Evolutionary conservation across 257 asterid genomes (phyloP).

Genomic region (Knoxia roxburghii): DNA sequence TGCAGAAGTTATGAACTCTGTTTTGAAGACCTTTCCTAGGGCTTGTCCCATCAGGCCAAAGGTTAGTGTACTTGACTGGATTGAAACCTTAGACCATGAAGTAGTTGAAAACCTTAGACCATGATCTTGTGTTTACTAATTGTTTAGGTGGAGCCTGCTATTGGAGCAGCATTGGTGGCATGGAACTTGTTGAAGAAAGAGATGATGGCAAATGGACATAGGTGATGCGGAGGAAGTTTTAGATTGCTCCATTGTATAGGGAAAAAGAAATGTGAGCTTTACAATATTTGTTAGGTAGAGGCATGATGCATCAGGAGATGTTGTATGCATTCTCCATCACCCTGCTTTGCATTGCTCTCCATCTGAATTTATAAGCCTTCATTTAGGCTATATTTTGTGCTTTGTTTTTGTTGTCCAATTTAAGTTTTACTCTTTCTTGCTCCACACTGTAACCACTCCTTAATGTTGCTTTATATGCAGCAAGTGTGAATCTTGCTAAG

Average conservation of each 20-base stretch:
- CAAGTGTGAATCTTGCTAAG: too few species aligned
- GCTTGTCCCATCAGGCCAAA: constrained; percentile 78
- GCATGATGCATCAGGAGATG: too few species aligned
- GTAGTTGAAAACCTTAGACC: background rate
- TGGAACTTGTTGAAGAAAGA: constrained; percentile 61
- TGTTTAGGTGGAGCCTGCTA: constrained; percentile 80
- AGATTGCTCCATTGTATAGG: constrained; percentile 16
- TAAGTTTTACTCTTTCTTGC: too few species aligned
- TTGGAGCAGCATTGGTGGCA: constrained; percentile 87
- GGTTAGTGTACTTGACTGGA: constrained; percentile 41
- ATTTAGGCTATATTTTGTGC: too few species aligned
- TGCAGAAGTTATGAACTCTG: constrained; percentile 50
- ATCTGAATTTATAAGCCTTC: too few species aligned
- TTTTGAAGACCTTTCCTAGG: constrained; percentile 64
- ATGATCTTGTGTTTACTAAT: background rate
- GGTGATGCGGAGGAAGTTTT: constrained; percentile 26
- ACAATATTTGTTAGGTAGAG: too few species aligned
- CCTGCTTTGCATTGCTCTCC: too few species aligned
- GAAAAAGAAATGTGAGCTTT: background rate
- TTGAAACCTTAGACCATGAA: too few species aligned
- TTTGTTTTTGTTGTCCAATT: too few species aligned
- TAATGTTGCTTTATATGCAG: too few species aligned
- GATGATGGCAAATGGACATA: constrained; percentile 34
- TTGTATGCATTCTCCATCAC: too few species aligned
- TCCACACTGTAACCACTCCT: too few species aligned